Evolutionary conservation across 2,329 filamentous ascomycete genomes (phyloP).

Genomic region (Verticillium albo-atrum): DNA sequence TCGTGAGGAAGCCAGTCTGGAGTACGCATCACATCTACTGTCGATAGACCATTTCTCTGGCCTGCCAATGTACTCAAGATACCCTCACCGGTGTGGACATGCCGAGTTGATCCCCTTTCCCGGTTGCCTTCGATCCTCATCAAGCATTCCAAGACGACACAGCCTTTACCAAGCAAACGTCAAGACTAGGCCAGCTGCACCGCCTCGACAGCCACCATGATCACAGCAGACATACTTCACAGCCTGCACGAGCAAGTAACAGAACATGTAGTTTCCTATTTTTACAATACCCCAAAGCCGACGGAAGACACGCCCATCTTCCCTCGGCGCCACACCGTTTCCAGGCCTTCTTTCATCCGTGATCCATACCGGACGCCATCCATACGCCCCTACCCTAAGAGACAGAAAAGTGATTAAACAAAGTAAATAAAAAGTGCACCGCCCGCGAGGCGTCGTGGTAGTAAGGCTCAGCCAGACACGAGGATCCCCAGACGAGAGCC

Average conservation of each 20-base stretch:
- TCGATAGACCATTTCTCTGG: too few relatives aligned
- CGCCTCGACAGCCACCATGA: too few relatives aligned
- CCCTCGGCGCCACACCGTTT: background rate
- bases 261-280: background rate
- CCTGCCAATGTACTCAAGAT: too few relatives aligned
- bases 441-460: background rate
- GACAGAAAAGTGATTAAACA: background rate
- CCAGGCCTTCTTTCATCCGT: background rate
- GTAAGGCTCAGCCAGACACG: background rate
- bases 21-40: too few relatives aligned
- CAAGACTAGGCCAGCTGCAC: too few relatives aligned
- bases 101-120: too few relatives aligned
- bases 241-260: background rate
- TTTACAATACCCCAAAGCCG: background rate
- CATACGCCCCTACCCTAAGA: background rate
- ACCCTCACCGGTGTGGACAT: too few relatives aligned
- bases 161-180: too few relatives aligned
- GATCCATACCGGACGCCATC: background rate
- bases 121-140: too few relatives aligned
- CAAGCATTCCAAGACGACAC: too few relatives aligned
- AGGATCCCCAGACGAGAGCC: background rate
- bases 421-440: background rate
- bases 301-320: background rate
- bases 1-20: too few relatives aligned
- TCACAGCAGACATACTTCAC: background rate